Percentiles rank a stretch among this genome's conserved stretches.
Evolutionary conservation across 768 basidiomycete species (phyloP).

Genomic region (Calocybe gangraenosa): DNA sequence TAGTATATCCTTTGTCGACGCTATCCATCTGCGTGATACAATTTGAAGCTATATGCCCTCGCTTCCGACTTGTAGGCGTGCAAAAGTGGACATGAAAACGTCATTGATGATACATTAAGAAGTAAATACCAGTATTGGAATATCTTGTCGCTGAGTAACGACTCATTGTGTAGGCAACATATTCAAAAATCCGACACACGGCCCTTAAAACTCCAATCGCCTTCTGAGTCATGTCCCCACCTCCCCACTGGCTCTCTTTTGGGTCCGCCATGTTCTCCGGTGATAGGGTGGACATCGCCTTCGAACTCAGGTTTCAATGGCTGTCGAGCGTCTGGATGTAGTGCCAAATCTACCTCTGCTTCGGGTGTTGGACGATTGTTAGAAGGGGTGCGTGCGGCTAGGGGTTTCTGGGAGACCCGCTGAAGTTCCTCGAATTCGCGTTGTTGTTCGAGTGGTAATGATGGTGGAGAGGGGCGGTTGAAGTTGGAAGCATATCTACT

Average conservation of each 20-base stretch:
- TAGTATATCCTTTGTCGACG: too few relatives aligned
- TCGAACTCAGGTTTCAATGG: constrained; percentile 67
- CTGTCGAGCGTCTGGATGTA: constrained; percentile 68
- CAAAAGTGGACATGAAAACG: too few relatives aligned
- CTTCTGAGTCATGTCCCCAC: constrained; percentile 49
- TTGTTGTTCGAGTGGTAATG: constrained; percentile 72
- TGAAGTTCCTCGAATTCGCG: constrained; percentile 85
- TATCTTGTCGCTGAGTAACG: too few relatives aligned
- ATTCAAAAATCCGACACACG: constrained; percentile 78
- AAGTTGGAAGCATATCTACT: constrained; percentile 25
- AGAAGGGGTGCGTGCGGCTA: constrained; percentile 23
- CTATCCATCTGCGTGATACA: too few relatives aligned
- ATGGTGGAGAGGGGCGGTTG: constrained; percentile 66
- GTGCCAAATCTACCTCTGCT: constrained; percentile 36
- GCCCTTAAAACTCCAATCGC: constrained; percentile 92
- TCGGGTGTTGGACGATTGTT: constrained; percentile 20
- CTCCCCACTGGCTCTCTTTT: constrained; percentile 76
- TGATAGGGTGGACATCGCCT: constrained; percentile 75
- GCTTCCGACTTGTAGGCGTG: too few relatives aligned
- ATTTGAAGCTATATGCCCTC: too few relatives aligned
- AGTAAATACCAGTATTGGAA: too few relatives aligned
- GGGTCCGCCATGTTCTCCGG: constrained; percentile 85
- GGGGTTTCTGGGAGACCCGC: constrained; percentile 50
- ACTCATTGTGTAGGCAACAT: background rate
- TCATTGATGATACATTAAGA: too few relatives aligned